A percentile compares a stretch with the other conserved stretches of the same genome.
phyloP scores from a whole-genome alignment of 1,284 basidiomycete species.

The Boletus semigastroideus region DNA sequence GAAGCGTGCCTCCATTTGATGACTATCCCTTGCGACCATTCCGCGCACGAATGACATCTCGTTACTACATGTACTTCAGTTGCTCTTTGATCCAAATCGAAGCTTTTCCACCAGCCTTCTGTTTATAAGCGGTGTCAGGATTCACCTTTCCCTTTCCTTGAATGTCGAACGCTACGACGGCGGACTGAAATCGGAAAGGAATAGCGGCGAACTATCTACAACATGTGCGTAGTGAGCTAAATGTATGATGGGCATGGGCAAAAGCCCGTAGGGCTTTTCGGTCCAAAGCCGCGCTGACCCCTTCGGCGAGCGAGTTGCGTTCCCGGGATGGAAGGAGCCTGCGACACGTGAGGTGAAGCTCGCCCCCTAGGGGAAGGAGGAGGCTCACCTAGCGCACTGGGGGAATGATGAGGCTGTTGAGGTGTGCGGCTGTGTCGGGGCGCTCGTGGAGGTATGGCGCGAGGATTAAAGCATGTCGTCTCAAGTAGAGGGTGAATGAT shows the following conservation, averaged over 20 bases:
- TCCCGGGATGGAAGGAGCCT: neutral
- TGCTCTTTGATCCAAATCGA: no score
- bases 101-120: no score
- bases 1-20: neutral
- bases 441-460: neutral
- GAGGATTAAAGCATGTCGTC: neutral
- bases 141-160: no score
- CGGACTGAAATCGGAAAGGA: no score
- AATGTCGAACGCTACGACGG: no score
- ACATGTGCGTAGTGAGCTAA: no score
- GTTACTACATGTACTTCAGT: no score
- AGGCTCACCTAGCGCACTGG: neutral
- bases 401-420: neutral
- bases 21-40: neutral
- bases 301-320: neutral
- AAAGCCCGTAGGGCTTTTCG: no score
- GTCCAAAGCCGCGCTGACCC: no score
- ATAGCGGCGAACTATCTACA: no score
- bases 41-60: no score
- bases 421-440: neutral
- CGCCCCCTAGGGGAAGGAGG: neutral
- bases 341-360: neutral
- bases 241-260: neutral
- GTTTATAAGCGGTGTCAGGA: no score
- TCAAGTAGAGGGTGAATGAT: neutral